A percentile compares a stretch with the other conserved stretches of the same genome.
These are phyloP conservation scores for Xylaria flabelliformis DNA, from an alignment of 495 filamentous ascomycete genomes.

Conservation along the genomic window DNA sequence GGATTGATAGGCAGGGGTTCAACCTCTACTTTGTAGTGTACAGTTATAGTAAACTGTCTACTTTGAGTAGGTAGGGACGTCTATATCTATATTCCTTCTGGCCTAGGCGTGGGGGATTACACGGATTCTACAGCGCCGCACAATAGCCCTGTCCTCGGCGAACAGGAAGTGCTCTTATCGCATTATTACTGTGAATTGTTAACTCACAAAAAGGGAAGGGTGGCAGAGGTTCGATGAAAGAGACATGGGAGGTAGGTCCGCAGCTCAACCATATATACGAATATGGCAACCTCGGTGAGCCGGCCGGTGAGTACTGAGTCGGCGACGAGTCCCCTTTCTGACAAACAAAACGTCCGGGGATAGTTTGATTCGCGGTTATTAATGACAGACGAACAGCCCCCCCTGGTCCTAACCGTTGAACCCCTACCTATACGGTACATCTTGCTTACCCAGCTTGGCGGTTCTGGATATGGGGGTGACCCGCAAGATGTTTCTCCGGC, in stretches of 20 bases:
- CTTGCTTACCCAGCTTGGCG: conserved; percentile 16
- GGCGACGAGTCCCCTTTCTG: conserved; percentile 15
- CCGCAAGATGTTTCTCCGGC: conserved; percentile 10
- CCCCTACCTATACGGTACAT: not conserved
- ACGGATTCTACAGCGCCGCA: not conserved
- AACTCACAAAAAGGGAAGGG: not conserved
- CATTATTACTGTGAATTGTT: not conserved
- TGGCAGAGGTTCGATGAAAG: conserved; percentile 7
- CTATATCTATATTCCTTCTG: not conserved
- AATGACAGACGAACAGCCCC: not conserved
- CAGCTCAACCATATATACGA: not conserved
- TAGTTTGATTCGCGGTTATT: conserved; percentile 10
- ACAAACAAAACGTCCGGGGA: conserved; percentile 2
- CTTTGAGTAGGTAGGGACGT: not conserved
- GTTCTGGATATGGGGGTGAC: conserved; percentile 21
- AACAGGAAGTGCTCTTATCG: not conserved
- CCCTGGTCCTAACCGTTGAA: not conserved
- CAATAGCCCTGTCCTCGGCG: not conserved
- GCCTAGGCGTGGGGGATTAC: conserved; percentile 16
- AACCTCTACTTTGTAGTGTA: not conserved
- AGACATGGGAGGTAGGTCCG: not conserved
- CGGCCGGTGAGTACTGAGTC: not conserved
- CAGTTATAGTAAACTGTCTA: not conserved
- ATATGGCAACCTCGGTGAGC: conserved; percentile 19
- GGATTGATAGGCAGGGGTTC: not conserved